phyloP scores from a whole-genome alignment of 2,329 filamentous ascomycete species.

The Aspergillus eucalypticola region DNA sequence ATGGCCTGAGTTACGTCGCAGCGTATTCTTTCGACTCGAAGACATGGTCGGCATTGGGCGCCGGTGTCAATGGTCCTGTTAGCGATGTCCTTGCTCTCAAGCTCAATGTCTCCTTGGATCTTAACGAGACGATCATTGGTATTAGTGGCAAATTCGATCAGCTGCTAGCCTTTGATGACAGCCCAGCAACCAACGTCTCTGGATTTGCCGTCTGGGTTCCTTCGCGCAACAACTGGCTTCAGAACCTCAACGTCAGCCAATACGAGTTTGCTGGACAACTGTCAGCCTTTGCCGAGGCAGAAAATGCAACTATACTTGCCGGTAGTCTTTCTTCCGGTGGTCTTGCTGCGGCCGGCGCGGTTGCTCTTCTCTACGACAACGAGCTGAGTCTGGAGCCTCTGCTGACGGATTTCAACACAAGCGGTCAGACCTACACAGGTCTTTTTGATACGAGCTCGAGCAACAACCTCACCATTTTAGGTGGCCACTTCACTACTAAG shows the following conservation, averaged over 20 bases:
- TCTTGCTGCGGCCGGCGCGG: slow-evolving; percentile 71
- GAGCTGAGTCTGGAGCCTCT: slow-evolving; percentile 43
- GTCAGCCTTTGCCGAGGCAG: slow-evolving; percentile 65
- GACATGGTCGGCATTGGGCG: slow-evolving; percentile 76
- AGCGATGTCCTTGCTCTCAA: slow-evolving; percentile 71
- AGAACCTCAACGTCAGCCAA: slow-evolving; percentile 68
- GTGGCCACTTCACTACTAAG: slow-evolving; percentile 77
- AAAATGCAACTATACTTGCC: slow-evolving; percentile 67
- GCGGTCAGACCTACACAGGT: slow-evolving; percentile 63
- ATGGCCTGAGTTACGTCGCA: slow-evolving; percentile 74
- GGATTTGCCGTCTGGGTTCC: slow-evolving; percentile 93
- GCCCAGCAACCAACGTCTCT: slow-evolving; percentile 60
- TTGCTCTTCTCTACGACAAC: slow-evolving; percentile 56
- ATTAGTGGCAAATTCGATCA: slow-evolving; percentile 78
- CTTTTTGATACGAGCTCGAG: slow-evolving; percentile 70
- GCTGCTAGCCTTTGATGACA: slow-evolving; percentile 66
- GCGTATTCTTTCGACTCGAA: slow-evolving; percentile 69
- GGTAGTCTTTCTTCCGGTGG: slow-evolving; percentile 79
- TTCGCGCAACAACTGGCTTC: slow-evolving; percentile 80
- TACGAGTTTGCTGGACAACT: slow-evolving; percentile 72
- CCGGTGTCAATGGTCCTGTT: slow-evolving; percentile 80
- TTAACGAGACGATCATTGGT: slow-evolving; percentile 71
- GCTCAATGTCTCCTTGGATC: slow-evolving; percentile 71
- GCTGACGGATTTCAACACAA: slow-evolving; percentile 47
- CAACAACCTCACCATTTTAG: slow-evolving; percentile 82